Percentiles rank a stretch among this genome's conserved stretches.
Conservation (phyloP, 192 early-diverging fungal genomes). For the Coemansia sp. region DNA sequence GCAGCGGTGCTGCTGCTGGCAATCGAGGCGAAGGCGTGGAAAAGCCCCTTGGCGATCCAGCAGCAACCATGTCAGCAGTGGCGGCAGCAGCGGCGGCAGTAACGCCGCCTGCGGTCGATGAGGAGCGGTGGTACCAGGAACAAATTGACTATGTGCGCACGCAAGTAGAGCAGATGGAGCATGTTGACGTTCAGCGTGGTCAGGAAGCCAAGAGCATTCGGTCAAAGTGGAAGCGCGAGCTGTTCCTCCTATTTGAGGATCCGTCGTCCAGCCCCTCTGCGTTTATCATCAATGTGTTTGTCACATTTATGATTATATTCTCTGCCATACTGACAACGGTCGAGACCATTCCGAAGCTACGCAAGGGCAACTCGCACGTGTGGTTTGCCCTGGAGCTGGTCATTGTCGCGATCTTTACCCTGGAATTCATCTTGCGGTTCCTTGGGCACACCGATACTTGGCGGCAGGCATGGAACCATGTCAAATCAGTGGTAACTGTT, state of each 20-base stretch:
- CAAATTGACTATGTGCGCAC: conserved; percentile 54
- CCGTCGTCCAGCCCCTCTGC: conserved; percentile 71
- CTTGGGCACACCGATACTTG: conserved; percentile 71
- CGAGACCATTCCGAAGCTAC: conserved; percentile 77
- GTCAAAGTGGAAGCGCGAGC: conserved; percentile 57
- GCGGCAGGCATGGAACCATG: conserved; percentile 56
- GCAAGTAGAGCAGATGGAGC: conserved; percentile 53
- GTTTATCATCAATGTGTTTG: conserved; percentile 70
- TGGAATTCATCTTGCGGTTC: conserved; percentile 68
- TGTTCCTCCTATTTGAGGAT: conserved; percentile 75
- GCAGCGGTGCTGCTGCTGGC: background rate
- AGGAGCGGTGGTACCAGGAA: conserved; percentile 50
- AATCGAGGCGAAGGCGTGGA: background rate
- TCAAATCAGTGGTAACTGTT: conserved; percentile 53
- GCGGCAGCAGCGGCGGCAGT: conserved; percentile 22
- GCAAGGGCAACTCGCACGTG: conserved; percentile 46
- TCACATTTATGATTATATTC: conserved; percentile 70
- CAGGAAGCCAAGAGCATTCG: conserved; percentile 45
- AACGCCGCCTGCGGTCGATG: conserved; percentile 26
- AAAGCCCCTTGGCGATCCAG: background rate
- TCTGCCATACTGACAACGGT: conserved; percentile 72
- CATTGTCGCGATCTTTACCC: conserved; percentile 71
- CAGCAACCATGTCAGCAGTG: background rate
- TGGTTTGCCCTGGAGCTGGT: conserved; percentile 68
- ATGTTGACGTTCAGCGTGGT: conserved; percentile 37